phyloP scores from a whole-genome alignment of 2,329 filamentous ascomycete genomes.

The Neonectria ditissima region DNA sequence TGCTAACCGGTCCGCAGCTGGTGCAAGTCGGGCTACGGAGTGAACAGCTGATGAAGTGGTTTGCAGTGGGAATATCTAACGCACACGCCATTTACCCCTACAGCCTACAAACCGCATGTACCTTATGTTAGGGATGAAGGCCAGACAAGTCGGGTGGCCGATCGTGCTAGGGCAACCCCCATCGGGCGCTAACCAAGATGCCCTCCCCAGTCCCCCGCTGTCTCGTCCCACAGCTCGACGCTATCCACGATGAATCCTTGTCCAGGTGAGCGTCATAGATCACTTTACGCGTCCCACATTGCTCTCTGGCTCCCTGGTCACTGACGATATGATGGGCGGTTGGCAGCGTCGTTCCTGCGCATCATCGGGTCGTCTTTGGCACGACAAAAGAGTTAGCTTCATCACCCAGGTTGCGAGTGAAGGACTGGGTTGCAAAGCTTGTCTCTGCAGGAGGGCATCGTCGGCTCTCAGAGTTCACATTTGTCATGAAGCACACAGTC shows the following conservation, averaged over 20 bases:
- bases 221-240: conserved; percentile 14
- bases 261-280: conserved; percentile 28
- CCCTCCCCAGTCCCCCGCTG: conserved; percentile 18
- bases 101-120: not conserved
- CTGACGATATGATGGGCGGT: not conserved
- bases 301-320: conserved; percentile 4
- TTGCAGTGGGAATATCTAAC: not conserved
- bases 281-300: conserved; percentile 26
- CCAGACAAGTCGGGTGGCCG: not conserved
- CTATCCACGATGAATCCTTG: conserved; percentile 26
- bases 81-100: not conserved
- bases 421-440: not conserved
- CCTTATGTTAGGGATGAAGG: not conserved
- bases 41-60: not conserved
- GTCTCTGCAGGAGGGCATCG: not conserved
- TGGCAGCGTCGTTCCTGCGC: not conserved
- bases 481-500: conserved; percentile 9
- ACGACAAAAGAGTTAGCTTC: not conserved
- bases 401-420: not conserved
- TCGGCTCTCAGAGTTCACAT: not conserved
- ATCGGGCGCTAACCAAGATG: conserved; percentile 15
- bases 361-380: not conserved
- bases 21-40: not conserved
- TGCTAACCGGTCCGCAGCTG: not conserved
- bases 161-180: conserved; percentile 20